A percentile compares a stretch with the other conserved stretches of the same genome.
These are phyloP conservation scores for Penicillium thymicola DNA, from an alignment of 2,329 filamentous ascomycete species.

Conservation along the genomic window DNA sequence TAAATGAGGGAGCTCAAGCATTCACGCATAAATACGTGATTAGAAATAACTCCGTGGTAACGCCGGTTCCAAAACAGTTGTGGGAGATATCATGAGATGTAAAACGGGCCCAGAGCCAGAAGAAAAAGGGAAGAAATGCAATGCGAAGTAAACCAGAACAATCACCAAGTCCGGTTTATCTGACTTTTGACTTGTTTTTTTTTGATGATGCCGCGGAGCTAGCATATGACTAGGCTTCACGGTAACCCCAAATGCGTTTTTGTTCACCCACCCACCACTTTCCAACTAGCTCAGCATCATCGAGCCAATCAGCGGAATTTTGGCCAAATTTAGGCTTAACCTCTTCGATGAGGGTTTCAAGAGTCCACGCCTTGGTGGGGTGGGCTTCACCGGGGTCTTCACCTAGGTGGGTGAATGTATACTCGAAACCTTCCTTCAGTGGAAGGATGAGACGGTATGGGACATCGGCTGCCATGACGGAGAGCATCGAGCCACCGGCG, in stretches of 20 bases:
- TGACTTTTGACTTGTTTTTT: not conserved
- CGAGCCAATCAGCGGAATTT: slow-evolving; percentile 34
- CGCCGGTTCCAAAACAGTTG: not conserved
- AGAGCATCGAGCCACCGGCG: slow-evolving; percentile 48
- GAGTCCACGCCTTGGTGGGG: slow-evolving; percentile 30
- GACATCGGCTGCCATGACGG: slow-evolving; percentile 72
- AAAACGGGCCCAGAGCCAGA: slow-evolving; percentile 4
- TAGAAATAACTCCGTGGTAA: not conserved
- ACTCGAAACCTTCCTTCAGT: slow-evolving; percentile 67
- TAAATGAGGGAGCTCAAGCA: not conserved
- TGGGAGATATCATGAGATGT: slow-evolving; percentile 5
- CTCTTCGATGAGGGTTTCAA: slow-evolving; percentile 22
- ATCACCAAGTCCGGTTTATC: not conserved
- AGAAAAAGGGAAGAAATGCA: not conserved
- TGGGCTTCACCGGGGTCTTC: slow-evolving; percentile 36
- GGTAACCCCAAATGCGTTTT: slow-evolving; percentile 29
- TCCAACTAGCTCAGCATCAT: slow-evolving; percentile 36
- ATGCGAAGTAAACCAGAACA: not conserved
- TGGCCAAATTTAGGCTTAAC: slow-evolving; percentile 29
- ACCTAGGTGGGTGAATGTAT: slow-evolving; percentile 34
- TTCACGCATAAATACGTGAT: not conserved
- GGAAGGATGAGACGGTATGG: slow-evolving; percentile 66
- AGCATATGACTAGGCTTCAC: slow-evolving; percentile 13
- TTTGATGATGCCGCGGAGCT: not conserved
- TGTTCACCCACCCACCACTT: slow-evolving; percentile 39